Conservation (phyloP, 2,329 filamentous ascomycete species). For the Pseudogymnoascus sp. region DNA sequence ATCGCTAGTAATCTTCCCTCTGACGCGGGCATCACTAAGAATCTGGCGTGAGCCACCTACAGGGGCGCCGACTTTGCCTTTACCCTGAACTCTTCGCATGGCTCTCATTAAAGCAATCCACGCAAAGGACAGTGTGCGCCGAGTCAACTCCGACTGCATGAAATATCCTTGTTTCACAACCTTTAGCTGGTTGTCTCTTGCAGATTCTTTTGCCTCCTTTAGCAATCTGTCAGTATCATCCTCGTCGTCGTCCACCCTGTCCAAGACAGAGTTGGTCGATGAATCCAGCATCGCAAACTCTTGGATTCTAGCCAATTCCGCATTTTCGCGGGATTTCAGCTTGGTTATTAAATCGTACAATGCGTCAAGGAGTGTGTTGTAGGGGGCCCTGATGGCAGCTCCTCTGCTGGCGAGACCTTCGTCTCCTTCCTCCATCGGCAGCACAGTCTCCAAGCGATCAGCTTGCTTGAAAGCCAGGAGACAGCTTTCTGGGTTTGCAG, state of each 20-base stretch:
- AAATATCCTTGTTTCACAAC: conserved; percentile 59
- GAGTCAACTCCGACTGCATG: conserved; percentile 66
- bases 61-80: conserved; percentile 43
- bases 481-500: conserved; percentile 88
- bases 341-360: conserved; percentile 82
- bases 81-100: conserved; percentile 89
- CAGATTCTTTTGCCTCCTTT: conserved; percentile 33
- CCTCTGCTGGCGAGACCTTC: conserved; percentile 56
- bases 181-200: conserved; percentile 52
- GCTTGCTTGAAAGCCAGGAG: conserved; percentile 82
- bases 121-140: conserved; percentile 78
- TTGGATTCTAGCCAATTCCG: conserved; percentile 49
- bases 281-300: conserved; percentile 35
- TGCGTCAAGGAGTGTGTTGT: conserved; percentile 72
- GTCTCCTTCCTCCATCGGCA: conserved; percentile 68
- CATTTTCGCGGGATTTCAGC: conserved; percentile 53
- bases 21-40: conserved; percentile 80
- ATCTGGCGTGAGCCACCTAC: conserved; percentile 67
- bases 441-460: conserved; percentile 74
- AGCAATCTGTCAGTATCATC: conserved; percentile 33
- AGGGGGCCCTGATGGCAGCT: conserved; percentile 64
- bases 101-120: conserved; percentile 94
- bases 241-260: conserved; percentile 45
- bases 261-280: conserved; percentile 31
- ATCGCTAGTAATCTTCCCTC: conserved; percentile 83